Percentiles rank a stretch among this genome's conserved stretches.
Conservation (phyloP, 2,329 filamentous ascomycete genomes). For the Aureobasidium pullulans region DNA sequence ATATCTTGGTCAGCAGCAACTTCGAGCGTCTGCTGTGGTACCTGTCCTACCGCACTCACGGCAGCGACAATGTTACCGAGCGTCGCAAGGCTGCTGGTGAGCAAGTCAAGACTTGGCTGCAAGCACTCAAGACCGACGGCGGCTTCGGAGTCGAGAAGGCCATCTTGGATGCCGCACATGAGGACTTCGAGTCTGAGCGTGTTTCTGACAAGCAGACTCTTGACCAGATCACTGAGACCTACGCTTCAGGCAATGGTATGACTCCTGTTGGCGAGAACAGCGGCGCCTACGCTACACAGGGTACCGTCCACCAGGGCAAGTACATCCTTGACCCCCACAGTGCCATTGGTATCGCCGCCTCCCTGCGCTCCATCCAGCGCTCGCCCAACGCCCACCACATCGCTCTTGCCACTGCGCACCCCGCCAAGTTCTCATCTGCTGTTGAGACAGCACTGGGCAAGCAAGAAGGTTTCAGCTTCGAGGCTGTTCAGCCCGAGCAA, state of each 20-base stretch:
- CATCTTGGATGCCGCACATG: conserved; percentile 62
- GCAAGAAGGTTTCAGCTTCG: conserved; percentile 67
- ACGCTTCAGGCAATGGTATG: conserved; percentile 22
- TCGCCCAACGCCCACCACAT: conserved; percentile 57
- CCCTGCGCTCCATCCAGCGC: conserved; percentile 54
- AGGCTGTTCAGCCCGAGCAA: conserved; percentile 69
- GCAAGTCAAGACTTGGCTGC: conserved; percentile 71
- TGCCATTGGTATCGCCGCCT: conserved; percentile 75
- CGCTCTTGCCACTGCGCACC: conserved; percentile 85
- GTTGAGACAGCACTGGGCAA: conserved; percentile 71
- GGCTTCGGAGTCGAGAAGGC: conserved; percentile 74
- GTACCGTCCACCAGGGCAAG: conserved; percentile 32
- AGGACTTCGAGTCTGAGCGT: conserved; percentile 73
- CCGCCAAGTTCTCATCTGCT: conserved; percentile 84
- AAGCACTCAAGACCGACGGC: conserved; percentile 69
- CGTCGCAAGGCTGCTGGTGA: conserved; percentile 53
- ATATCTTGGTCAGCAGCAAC: conserved; percentile 92
- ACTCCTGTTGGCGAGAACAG: conserved; percentile 31
- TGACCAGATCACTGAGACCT: conserved; percentile 39
- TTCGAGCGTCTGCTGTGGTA: conserved; percentile 96
- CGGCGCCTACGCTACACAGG: conserved; percentile 24
- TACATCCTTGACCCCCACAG: conserved; percentile 93
- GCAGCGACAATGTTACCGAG: conserved; percentile 34
- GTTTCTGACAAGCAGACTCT: conserved; percentile 49
- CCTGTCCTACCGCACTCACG: conserved; percentile 65